A percentile compares a stretch with the other conserved stretches of the same genome.
These are phyloP conservation scores for Kuraishia ogatae DNA, from an alignment of 805 yeast species.

Conservation along the genomic window DNA sequence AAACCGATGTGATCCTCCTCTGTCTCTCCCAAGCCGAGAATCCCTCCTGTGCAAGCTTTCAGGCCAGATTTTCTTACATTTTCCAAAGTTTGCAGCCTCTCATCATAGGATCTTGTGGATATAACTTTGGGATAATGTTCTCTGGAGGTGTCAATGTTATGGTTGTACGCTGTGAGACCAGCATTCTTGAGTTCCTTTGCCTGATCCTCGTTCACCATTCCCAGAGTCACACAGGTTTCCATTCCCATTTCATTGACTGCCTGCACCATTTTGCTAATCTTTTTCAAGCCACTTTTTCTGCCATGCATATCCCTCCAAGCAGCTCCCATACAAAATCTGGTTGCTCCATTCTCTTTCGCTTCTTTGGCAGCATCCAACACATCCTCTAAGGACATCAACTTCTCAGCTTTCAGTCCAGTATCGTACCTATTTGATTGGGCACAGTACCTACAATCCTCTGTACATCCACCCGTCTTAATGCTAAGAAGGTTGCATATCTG, in stretches of 20 bases:
- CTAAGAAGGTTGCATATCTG: slow-evolving; percentile 71
- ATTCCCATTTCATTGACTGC: slow-evolving; percentile 56
- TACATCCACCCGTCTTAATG: slow-evolving; percentile 74
- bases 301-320: slow-evolving; percentile 87
- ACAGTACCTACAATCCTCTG: slow-evolving; percentile 78
- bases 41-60: slow-evolving; percentile 73
- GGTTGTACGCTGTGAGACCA: slow-evolving; percentile 77
- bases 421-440: slow-evolving; percentile 64
- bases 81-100: slow-evolving; percentile 55
- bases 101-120: slow-evolving; percentile 63
- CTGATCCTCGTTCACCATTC: slow-evolving; percentile 67
- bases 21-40: slow-evolving; percentile 71
- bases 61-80: slow-evolving; percentile 59
- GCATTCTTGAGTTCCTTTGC: slow-evolving; percentile 50
- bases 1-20: slow-evolving; percentile 64
- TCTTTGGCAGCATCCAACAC: slow-evolving; percentile 55
- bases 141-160: slow-evolving; percentile 72
- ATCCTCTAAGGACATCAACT: slow-evolving; percentile 49
- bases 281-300: slow-evolving; percentile 55
- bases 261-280: slow-evolving; percentile 56
- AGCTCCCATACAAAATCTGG: slow-evolving; percentile 80
- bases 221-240: slow-evolving; percentile 77
- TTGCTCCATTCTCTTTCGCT: slow-evolving; percentile 64
- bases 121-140: slow-evolving; percentile 70
- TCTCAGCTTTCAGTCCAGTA: slow-evolving; percentile 67